Conservation (phyloP, 140 eudicot species). For the Ambrosia hybrid region DNA sequence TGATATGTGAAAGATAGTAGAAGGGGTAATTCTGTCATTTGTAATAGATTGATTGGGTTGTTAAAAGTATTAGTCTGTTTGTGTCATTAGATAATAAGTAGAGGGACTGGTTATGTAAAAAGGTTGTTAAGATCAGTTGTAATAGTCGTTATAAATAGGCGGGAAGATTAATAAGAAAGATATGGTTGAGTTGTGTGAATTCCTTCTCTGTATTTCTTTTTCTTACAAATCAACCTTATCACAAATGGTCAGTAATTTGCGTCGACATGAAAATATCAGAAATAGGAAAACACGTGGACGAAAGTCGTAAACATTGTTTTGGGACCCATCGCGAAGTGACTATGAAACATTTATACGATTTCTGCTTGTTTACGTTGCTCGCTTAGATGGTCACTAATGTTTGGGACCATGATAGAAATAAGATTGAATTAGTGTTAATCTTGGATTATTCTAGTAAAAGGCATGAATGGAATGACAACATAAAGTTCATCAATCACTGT, state of each 20-base stretch:
- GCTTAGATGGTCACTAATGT: conserved; percentile 18
- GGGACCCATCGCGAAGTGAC: not conserved
- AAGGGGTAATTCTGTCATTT: too few species aligned
- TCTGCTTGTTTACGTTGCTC: conserved; percentile 10
- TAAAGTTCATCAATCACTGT: conserved; percentile 23
- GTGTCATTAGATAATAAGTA: too few species aligned
- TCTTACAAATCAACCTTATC: too few species aligned
- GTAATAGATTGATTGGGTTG: too few species aligned
- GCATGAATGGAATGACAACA: conserved; percentile 24
- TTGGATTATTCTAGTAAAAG: conserved; percentile 13
- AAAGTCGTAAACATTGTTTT: not conserved
- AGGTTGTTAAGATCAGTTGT: too few species aligned
- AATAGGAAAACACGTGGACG: conserved; percentile 4
- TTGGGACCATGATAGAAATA: conserved; percentile 5
- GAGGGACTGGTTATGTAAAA: too few species aligned
- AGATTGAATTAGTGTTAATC: conserved; percentile 13
- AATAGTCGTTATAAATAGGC: too few species aligned
- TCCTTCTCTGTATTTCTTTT: too few species aligned
- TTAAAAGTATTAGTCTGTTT: too few species aligned
- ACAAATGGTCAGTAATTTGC: not conserved
- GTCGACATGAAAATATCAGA: not conserved
- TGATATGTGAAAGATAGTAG: too few species aligned
- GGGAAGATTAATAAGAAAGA: too few species aligned
- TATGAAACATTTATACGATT: not conserved
- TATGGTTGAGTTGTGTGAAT: too few species aligned